These are phyloP conservation scores for Corylus heterophylla DNA, from an alignment of 306 rosid species.

Conservation along the genomic window DNA sequence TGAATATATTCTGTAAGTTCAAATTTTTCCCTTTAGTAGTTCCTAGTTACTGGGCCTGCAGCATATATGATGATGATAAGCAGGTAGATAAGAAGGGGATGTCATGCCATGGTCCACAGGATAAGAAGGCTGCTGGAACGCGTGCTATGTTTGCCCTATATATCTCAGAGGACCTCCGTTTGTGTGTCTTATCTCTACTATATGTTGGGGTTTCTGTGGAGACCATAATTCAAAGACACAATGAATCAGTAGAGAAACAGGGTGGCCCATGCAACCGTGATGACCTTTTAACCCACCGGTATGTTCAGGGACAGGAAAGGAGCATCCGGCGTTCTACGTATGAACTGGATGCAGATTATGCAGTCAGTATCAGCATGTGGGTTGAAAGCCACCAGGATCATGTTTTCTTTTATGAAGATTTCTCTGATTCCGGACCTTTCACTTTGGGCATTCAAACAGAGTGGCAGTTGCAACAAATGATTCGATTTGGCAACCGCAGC, in stretches of 20 bases:
- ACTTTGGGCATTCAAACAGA: conserved; percentile 90
- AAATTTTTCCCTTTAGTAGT: conserved; percentile 1
- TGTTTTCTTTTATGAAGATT: conserved; percentile 79
- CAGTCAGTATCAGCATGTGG: conserved; percentile 70
- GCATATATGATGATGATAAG: conserved; percentile 64
- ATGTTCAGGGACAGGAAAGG: conserved; percentile 88
- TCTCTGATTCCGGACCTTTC: conserved; percentile 74
- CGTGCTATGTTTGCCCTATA: conserved; percentile 90
- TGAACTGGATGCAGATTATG: conserved; percentile 79
- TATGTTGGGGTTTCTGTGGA: conserved; percentile 91
- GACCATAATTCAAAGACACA: conserved; percentile 93
- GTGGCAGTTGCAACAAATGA: conserved; percentile 97
- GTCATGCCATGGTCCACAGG: conserved; percentile 95
- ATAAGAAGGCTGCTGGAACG: conserved; percentile 80
- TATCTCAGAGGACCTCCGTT: conserved; percentile 84
- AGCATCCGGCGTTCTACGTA: conserved; percentile 71
- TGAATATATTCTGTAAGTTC: conserved; percentile 87
- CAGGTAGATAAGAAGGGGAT: conserved; percentile 84
- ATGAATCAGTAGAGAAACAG: conserved; percentile 77
- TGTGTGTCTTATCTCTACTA: conserved; percentile 75
- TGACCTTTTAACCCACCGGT: conserved; percentile 86
- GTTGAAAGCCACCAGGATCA: conserved; percentile 73
- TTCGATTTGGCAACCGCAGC: conserved; percentile 73
- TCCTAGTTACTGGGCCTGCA: background rate
- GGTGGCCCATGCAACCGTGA: conserved; percentile 94